Conservation (phyloP, 495 filamentous ascomycete genomes). For the Neurospora sp. region DNA sequence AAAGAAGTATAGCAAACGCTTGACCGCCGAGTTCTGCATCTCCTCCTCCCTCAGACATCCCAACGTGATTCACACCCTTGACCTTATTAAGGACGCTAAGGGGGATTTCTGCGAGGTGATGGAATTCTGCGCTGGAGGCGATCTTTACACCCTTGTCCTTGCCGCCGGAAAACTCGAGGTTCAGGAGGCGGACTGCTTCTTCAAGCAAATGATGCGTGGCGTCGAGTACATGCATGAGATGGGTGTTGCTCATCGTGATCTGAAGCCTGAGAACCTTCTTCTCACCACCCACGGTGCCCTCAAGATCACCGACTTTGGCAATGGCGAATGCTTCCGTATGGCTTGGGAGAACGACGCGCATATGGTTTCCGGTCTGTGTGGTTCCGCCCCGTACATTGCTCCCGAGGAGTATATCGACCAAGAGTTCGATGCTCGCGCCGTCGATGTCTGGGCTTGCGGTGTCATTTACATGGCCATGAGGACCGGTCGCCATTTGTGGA, state of each 20-base stretch:
- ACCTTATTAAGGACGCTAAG: constrained; percentile 90
- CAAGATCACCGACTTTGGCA: constrained; percentile 98
- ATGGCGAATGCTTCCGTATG: constrained; percentile 99
- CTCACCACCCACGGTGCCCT: constrained; percentile 87
- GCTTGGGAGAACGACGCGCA: constrained; percentile 97
- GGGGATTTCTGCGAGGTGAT: constrained; percentile 99
- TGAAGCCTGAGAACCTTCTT: constrained; percentile 96
- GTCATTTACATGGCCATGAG: constrained; percentile 99
- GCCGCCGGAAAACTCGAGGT: constrained; percentile 90
- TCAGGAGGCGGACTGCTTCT: constrained; percentile 91
- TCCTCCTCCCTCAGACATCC: constrained; percentile 93
- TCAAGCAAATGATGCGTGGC: constrained; percentile 98
- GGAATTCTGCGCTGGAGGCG: constrained; percentile 96
- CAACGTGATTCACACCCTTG: constrained; percentile 96
- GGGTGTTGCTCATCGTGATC: constrained; percentile 93
- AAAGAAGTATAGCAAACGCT: constrained; percentile 94
- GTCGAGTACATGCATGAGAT: constrained; percentile 99
- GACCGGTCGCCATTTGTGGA: constrained; percentile 91
- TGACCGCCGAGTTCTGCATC: constrained; percentile 99
- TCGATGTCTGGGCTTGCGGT: constrained; percentile 95
- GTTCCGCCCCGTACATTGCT: constrained; percentile 93
- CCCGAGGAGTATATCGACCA: constrained; percentile 91
- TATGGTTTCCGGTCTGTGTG: constrained; percentile 95
- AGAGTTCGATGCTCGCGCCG: constrained; percentile 93
- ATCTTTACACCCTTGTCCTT: constrained; percentile 91